Conservation (phyloP, 2,329 filamentous ascomycete genomes). For the Parastagonospora avenae region DNA sequence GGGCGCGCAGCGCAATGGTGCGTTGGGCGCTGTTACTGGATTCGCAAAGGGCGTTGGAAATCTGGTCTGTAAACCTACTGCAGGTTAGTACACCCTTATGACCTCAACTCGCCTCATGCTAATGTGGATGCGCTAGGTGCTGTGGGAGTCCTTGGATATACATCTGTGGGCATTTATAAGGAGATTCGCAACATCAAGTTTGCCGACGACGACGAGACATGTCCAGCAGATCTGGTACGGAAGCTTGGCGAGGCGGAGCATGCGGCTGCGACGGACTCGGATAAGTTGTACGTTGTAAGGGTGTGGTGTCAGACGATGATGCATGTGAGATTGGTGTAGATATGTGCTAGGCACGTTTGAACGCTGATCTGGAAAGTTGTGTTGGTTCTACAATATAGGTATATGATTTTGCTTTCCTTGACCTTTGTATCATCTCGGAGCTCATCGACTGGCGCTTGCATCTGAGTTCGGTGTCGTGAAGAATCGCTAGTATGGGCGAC, state of each 20-base stretch:
- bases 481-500: too few species aligned
- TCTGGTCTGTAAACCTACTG: conserved; percentile 65
- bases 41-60: conserved; percentile 77
- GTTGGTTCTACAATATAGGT: not conserved
- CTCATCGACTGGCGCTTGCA: too few species aligned
- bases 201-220: conserved; percentile 8
- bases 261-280: conserved; percentile 17
- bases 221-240: conserved; percentile 13
- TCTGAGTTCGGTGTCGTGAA: too few species aligned
- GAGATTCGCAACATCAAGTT: conserved; percentile 49
- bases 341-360: too few species aligned
- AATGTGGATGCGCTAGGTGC: conserved; percentile 48
- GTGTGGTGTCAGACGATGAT: conserved; percentile 30
- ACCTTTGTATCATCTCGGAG: too few species aligned
- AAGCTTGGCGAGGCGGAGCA: conserved; percentile 23
- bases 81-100: conserved; percentile 55
- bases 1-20: conserved; percentile 67
- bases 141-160: conserved; percentile 64
- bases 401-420: not conserved
- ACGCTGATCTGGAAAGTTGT: not conserved
- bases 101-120: not conserved
- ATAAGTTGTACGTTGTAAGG: conserved; percentile 25
- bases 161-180: conserved; percentile 66
- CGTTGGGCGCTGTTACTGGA: conserved; percentile 72
- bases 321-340: conserved; percentile 10